phyloP scores from a whole-genome alignment of 345 rosid genomes.

The Pugionium dolabratum region DNA sequence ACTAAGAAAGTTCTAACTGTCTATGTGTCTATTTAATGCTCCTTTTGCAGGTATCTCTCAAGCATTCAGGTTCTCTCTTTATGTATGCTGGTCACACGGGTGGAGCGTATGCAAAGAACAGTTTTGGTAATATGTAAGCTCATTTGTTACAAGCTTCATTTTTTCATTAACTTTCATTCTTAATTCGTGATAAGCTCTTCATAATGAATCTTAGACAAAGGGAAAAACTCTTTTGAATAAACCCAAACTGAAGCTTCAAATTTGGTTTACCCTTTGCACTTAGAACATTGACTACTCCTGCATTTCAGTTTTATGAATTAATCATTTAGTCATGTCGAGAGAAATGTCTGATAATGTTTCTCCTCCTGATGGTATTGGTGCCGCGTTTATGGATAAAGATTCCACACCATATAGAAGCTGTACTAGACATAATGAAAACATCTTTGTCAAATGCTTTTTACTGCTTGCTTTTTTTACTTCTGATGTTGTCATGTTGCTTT shows the following conservation, averaged over 20 bases:
- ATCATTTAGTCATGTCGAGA: neutral
- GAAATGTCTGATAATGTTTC: neutral
- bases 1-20: constrained; percentile 19
- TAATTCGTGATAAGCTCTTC: constrained; percentile 10
- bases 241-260: constrained; percentile 10
- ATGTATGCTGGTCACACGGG: constrained; percentile 92
- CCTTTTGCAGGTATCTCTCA: constrained; percentile 74
- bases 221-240: neutral
- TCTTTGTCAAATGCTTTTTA: constrained; percentile 12
- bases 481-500: constrained; percentile 17
- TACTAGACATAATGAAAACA: neutral
- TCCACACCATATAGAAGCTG: constrained; percentile 14
- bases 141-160: constrained; percentile 5
- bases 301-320: constrained; percentile 9
- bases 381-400: constrained; percentile 7
- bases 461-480: constrained; percentile 7
- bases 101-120: constrained; percentile 99
- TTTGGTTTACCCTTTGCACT: constrained; percentile 17
- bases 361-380: constrained; percentile 10
- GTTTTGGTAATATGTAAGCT: constrained; percentile 92
- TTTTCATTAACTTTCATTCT: constrained; percentile 4
- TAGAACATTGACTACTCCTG: neutral
- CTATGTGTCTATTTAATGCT: constrained; percentile 20
- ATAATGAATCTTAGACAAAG: constrained; percentile 11
- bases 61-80: constrained; percentile 98